Base-by-base conservation (phyloP, 768 basidiomycete genomes). In the Tulasnella sp. region DNA sequence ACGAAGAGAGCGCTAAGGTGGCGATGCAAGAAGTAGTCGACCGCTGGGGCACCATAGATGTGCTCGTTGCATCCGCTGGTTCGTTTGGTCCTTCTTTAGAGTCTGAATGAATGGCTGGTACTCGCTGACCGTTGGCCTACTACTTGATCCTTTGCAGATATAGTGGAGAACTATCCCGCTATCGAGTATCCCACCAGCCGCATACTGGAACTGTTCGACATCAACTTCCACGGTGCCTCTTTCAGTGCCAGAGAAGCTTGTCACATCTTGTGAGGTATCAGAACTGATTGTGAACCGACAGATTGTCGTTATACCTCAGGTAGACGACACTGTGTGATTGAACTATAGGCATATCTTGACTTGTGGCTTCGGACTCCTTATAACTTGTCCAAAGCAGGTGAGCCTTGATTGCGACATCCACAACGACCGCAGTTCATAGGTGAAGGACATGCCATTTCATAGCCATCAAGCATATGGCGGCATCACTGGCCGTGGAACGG, bases 241-340 rank as follows among this genome's bases (percentile, higher is more conserved):
- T 95, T 86, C 74, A 94, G 92, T 19, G 95, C 95, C 10, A 84
- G 95, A 24, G 93, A 97, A 72, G 94, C 89, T 1, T 94, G 93
- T 49, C 84, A 64, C 77, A 81, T 72, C 97, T 97, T 95, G 86
- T 94, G 92, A 0, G 85, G 83, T 58, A 88, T 97, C 67, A 80
- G n/a, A 90, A 58, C 78, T 98, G 56, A 81, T 98, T 60, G 82
- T 86, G 4, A 89, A 13, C 34, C n/a, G 11, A 1, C 67, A 92
- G 86, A 82, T 94, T 63, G 78, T 94, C 70, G 94, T 93, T 70
- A 80, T 88, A 56, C 93, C 94, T 43, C 93, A 91, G 77, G 84
- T 85, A 61, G 32, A 69, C 34, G n/a, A 5, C 10, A 10, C 15
- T 9, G 7, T 7, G 19, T 26, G 23, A 27, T 47, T 17, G 24